A percentile compares a stretch with the other conserved stretches of the same genome.
phyloP scores from a whole-genome alignment of 129 eudicot genomes.

The Saposhnikovia divaricata region DNA sequence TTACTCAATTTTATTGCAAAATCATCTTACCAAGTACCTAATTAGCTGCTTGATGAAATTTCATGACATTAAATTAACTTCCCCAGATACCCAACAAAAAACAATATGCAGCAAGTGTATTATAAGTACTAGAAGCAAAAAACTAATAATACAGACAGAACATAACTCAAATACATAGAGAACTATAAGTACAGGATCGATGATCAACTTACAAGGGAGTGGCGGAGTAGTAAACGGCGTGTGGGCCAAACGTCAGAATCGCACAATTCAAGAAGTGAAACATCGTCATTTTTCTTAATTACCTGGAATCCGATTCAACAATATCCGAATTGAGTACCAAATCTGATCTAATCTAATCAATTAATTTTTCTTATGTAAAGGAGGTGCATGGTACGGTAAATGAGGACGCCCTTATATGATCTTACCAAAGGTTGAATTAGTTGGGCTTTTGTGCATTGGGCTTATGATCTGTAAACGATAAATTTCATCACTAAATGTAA shows the following conservation, averaged over 20 bases:
- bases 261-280: conserved; percentile 99
- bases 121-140: not conserved
- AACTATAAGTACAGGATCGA: not conserved
- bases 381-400: not conserved
- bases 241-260: conserved; percentile 93
- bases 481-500: too few species aligned
- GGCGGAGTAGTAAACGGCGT: conserved; percentile 97
- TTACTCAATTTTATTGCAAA: not conserved
- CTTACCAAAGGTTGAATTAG: not conserved
- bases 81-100: not conserved
- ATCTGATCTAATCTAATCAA: not conserved
- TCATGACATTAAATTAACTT: not conserved
- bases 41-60: not conserved
- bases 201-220: conserved; percentile 73
- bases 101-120: not conserved
- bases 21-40: not conserved
- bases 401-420: not conserved
- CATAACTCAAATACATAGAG: not conserved
- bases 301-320: not conserved
- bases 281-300: conserved; percentile 58
- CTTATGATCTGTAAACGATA: not conserved
- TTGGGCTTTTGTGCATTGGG: not conserved
- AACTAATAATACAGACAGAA: not conserved
- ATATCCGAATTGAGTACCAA: not conserved
- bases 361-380: not conserved